Percentiles rank a stretch among this genome's conserved stretches.
Conservation (phyloP, 495 filamentous ascomycete genomes). For the Penicillium egyptiacum region DNA sequence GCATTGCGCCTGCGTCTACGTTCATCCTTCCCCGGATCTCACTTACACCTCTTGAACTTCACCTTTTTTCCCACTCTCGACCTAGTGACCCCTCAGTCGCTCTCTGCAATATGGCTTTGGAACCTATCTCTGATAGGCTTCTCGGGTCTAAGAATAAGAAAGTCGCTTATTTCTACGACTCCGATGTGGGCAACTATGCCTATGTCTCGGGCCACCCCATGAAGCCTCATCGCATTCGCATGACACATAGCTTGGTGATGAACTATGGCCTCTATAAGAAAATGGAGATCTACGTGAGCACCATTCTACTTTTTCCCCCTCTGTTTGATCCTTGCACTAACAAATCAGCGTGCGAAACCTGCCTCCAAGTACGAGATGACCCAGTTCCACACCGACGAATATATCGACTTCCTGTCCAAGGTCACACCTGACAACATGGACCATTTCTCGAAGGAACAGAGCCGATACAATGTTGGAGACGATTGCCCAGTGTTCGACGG, state of each 20-base stretch:
- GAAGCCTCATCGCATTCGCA: constrained; percentile 97
- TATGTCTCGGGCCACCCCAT: constrained; percentile 98
- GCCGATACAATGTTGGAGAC: constrained; percentile 96
- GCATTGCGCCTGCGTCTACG: constrained; percentile 13
- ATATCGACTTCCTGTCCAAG: constrained; percentile 94
- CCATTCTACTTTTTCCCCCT: neutral
- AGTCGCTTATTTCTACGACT: constrained; percentile 97
- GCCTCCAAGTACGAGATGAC: constrained; percentile 97
- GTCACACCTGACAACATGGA: constrained; percentile 99
- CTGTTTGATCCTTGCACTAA: constrained; percentile 21
- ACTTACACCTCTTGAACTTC: constrained; percentile 5
- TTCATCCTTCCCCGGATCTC: constrained; percentile 15
- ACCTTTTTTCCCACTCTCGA: neutral
- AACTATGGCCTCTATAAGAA: constrained; percentile 98
- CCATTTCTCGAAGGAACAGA: constrained; percentile 83
- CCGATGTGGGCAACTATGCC: constrained; percentile 95
- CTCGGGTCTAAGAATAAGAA: constrained; percentile 60
- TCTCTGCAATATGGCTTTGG: constrained; percentile 38
- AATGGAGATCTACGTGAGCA: constrained; percentile 97
- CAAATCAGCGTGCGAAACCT: constrained; percentile 86
- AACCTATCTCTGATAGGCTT: constrained; percentile 50
- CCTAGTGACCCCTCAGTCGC: neutral
- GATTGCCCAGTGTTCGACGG: constrained; percentile 98
- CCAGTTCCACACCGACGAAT: constrained; percentile 99
- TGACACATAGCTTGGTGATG: constrained; percentile 97